Base-by-base conservation (phyloP, 495 filamentous ascomycete genomes). In the Penicillium cataractarum region DNA sequence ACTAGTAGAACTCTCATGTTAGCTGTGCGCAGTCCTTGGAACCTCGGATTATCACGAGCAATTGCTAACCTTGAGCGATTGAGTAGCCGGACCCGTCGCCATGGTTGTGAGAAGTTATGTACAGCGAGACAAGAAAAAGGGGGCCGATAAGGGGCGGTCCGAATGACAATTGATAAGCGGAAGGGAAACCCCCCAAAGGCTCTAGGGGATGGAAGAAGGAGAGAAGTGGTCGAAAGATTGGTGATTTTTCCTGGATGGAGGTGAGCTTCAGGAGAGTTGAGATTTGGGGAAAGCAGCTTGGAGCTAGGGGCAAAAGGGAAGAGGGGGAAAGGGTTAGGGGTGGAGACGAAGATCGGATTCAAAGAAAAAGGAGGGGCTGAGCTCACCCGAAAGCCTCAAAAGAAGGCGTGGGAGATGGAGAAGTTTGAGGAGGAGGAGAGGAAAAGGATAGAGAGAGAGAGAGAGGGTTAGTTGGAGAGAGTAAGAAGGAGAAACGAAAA, bases 51-150 rank as follows among this genome's bases (percentile, higher is more conserved):
- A 22, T 4, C 2, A 22, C 15, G 21, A 32, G 32, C 32, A 13
- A 54, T 19, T 19, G 65, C 75, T 62, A 67, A 91, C 89, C 88
- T 92, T 92, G 61, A 92, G 76, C 58, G 89, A 91, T 77, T 91
- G 88, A 68, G 89, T 91, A 60, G 85, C 82, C 61, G 86, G 86
- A 71, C 85, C 83, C 61, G 86, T 82, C 66, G 87, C 86, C 87
- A 89, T 90, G 62, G 55, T 69, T 68, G 68, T 68, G 67, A 26
- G 56, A 62, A 66, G 61, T 52, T 68, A 65, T 70, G 57, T 69
- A 65, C 63, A 68, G 57, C 27, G 52, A 62, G 29, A 50, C 19
- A 52, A 4, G 27, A 57, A 61, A 61, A 57, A 48, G 51, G 61
- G 55, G 63, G 56, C 35, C 55, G 55, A 62, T 64, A 56, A 58